These are phyloP conservation scores for Acanthamoeba triangularis DNA, from an alignment of 208 protist species.

Conservation along the genomic window DNA sequence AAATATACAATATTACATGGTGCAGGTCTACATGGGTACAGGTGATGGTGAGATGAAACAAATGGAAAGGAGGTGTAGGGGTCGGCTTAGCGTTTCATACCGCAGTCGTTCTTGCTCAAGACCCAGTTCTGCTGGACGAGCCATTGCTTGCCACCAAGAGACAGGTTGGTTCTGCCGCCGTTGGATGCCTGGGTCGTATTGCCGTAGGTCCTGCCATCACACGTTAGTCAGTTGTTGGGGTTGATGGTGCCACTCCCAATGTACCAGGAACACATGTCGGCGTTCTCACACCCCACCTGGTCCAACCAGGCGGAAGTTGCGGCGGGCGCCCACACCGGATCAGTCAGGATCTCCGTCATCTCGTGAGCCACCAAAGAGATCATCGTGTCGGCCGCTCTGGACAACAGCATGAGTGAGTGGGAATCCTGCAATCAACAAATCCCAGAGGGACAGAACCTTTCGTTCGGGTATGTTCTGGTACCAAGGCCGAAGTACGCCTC, in stretches of 20 bases:
- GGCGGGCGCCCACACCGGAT: constrained; percentile 23
- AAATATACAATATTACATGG: too few species aligned
- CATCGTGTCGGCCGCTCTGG: not conserved
- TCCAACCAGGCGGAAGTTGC: constrained; percentile 1
- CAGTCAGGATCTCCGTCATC: constrained; percentile 24
- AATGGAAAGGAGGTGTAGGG: not conserved
- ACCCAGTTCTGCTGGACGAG: constrained; percentile 60
- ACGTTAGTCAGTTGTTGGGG: not conserved
- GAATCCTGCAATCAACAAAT: not conserved
- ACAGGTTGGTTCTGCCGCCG: not conserved
- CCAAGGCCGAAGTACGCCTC: constrained; percentile 48
- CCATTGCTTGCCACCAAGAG: constrained; percentile 2
- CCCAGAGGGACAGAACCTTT: not conserved
- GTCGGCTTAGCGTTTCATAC: not conserved
- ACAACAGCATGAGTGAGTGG: not conserved
- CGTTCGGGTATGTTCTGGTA: not conserved
- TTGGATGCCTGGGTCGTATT: not conserved
- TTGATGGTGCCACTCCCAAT: not conserved
- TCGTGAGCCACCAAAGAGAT: constrained; percentile 1
- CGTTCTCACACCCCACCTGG: constrained; percentile 25
- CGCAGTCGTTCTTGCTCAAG: constrained; percentile 56
- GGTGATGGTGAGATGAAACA: not conserved
- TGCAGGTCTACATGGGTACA: too few species aligned
- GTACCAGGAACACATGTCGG: constrained; percentile 48
- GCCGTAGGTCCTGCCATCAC: constrained; percentile 26